Evolutionary conservation across 768 basidiomycete genomes (phyloP).

Genomic region (Termitomyces bulborhizus): DNA sequence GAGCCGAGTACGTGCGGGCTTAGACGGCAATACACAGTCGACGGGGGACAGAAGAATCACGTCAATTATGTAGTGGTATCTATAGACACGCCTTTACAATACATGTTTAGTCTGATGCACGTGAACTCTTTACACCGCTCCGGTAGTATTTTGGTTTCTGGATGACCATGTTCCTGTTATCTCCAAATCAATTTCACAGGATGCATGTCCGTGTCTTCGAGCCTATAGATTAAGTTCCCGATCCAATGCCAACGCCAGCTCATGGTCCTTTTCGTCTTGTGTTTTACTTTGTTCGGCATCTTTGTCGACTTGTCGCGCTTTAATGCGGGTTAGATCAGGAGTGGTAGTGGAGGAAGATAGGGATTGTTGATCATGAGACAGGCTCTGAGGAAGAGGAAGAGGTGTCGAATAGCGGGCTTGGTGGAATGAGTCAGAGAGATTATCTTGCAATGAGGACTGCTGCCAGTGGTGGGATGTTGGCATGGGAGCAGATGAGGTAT

Average conservation of each 20-base stretch:
- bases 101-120: neutral
- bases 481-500: neutral
- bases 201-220: neutral
- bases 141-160: neutral
- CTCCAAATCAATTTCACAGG: neutral
- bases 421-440: conserved; percentile 37
- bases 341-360: conserved; percentile 24
- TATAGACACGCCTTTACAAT: neutral
- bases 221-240: neutral
- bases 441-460: conserved; percentile 10
- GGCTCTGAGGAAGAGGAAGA: conserved; percentile 41
- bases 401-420: conserved; percentile 46
- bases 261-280: conserved; percentile 39
- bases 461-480: conserved; percentile 9
- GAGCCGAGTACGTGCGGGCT: conserved; percentile 17
- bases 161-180: conserved; percentile 9
- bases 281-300: conserved; percentile 28
- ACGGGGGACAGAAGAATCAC: neutral
- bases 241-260: conserved; percentile 41
- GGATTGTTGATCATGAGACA: conserved; percentile 9
- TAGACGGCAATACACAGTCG: neutral
- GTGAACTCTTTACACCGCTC: neutral
- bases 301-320: conserved; percentile 30
- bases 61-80: neutral
- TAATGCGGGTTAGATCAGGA: conserved; percentile 26